Percentiles rank a stretch among this genome's conserved stretches.
Conservation (phyloP, 2,329 filamentous ascomycete genomes). For the Colletotrichum filicis region DNA sequence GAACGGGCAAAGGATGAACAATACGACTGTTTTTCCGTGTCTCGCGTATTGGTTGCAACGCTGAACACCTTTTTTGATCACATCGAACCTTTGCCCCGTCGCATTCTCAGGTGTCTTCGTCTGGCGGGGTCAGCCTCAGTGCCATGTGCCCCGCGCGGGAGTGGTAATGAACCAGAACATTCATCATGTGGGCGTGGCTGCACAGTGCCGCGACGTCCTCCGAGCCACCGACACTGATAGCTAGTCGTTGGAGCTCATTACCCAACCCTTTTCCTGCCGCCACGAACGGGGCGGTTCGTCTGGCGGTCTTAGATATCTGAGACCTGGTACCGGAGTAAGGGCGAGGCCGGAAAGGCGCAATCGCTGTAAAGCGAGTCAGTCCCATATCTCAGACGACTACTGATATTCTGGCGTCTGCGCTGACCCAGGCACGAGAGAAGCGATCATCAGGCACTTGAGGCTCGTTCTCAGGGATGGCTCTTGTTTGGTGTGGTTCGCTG, state of each 20-base stretch:
- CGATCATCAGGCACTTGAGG: constrained; percentile 34
- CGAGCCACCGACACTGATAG: neutral
- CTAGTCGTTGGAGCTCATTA: constrained; percentile 14
- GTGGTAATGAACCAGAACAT: constrained; percentile 14
- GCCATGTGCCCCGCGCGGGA: constrained; percentile 26
- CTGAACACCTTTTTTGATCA: constrained; percentile 13
- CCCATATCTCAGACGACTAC: constrained; percentile 16
- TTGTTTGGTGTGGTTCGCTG: constrained; percentile 11
- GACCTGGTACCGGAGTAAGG: neutral
- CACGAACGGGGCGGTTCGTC: constrained; percentile 15
- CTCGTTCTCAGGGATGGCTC: constrained; percentile 30
- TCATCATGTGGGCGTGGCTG: constrained; percentile 22
- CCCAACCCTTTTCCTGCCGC: neutral
- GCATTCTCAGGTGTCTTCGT: constrained; percentile 5
- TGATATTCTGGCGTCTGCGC: neutral
- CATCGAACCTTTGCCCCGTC: neutral
- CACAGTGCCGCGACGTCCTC: constrained; percentile 2
- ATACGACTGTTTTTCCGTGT: constrained; percentile 24
- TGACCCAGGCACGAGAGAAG: constrained; percentile 31
- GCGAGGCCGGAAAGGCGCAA: constrained; percentile 20
- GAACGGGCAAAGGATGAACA: neutral
- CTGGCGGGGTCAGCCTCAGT: constrained; percentile 26
- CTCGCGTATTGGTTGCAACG: constrained; percentile 34
- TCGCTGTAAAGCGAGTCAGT: constrained; percentile 23
- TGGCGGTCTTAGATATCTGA: constrained; percentile 12